Conservation (phyloP, 345 rosid genomes). For the Brassica nigra region DNA sequence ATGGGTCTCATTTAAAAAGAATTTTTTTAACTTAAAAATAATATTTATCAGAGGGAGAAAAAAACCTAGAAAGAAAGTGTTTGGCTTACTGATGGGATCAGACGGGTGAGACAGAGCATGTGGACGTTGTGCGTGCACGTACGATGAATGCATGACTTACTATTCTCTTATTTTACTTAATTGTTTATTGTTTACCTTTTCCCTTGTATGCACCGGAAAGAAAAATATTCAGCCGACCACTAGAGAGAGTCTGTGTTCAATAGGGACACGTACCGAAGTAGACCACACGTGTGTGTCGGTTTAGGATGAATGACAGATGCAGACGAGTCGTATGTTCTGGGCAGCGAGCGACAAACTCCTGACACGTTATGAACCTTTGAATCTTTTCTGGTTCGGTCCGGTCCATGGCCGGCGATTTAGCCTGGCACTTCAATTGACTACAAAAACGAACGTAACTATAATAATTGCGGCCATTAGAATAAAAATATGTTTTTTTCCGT, state of each 20-base stretch:
- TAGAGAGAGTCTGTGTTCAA: conserved; percentile 19
- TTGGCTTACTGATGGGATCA: conserved; percentile 21
- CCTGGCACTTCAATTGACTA: conserved; percentile 35
- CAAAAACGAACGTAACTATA: conserved; percentile 10
- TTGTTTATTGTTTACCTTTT: not conserved
- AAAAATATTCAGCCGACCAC: conserved; percentile 38
- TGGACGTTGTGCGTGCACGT: conserved; percentile 33
- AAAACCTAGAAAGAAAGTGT: conserved; percentile 7
- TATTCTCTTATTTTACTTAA: not conserved
- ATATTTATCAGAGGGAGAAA: not conserved
- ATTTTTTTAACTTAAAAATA: too few relatives aligned
- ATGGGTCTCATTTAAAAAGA: not conserved
- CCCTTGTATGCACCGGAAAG: not conserved
- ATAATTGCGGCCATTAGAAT: conserved; percentile 19
- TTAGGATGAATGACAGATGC: conserved; percentile 20
- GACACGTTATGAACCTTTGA: conserved; percentile 37
- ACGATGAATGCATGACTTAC: conserved; percentile 23
- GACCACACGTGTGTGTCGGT: conserved; percentile 42
- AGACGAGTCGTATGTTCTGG: conserved; percentile 39
- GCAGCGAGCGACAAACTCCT: conserved; percentile 33
- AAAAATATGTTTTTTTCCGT: not conserved
- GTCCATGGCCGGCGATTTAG: conserved; percentile 39
- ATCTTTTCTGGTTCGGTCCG: conserved; percentile 14
- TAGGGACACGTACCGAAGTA: conserved; percentile 39
- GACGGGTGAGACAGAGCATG: conserved; percentile 21